Percentiles rank a stretch among this genome's conserved stretches.
These are phyloP conservation scores for Aspergillus funiculosus DNA, from an alignment of 495 filamentous ascomycete species.

Conservation along the genomic window DNA sequence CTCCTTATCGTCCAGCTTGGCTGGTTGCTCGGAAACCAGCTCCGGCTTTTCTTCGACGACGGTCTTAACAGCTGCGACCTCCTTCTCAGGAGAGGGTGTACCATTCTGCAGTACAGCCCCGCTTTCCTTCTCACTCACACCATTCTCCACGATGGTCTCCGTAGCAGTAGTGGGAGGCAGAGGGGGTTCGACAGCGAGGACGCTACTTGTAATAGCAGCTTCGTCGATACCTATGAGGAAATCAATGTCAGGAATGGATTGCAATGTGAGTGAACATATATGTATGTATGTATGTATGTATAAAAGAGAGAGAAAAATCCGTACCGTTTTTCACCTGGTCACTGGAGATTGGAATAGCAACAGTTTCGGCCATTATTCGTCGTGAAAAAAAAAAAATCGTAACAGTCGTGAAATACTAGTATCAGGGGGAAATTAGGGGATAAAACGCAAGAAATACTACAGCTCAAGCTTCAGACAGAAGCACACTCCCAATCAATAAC, in stretches of 20 bases:
- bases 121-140: constrained; percentile 9
- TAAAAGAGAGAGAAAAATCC: too few species aligned
- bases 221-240: constrained; percentile 5
- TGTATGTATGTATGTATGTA: too few species aligned
- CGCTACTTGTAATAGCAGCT: constrained; percentile 15
- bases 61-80: constrained; percentile 6
- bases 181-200: constrained; percentile 14
- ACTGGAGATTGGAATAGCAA: constrained; percentile 57
- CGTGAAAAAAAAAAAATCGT: constrained; percentile 24
- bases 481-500: constrained; percentile 2
- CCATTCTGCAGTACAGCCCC: constrained; percentile 3
- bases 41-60: constrained; percentile 14
- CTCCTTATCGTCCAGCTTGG: constrained; percentile 5
- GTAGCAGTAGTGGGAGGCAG: background rate
- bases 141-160: constrained; percentile 10
- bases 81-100: background rate
- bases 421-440: constrained; percentile 6
- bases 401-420: constrained; percentile 27
- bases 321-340: constrained; percentile 45
- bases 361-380: constrained; percentile 28
- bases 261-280: background rate
- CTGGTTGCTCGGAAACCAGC: constrained; percentile 1
- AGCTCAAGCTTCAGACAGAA: constrained; percentile 4
- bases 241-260: background rate
- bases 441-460: constrained; percentile 4